These are phyloP conservation scores for Flammula alnicola DNA, from an alignment of 1,284 basidiomycete genomes.

Conservation along the genomic window DNA sequence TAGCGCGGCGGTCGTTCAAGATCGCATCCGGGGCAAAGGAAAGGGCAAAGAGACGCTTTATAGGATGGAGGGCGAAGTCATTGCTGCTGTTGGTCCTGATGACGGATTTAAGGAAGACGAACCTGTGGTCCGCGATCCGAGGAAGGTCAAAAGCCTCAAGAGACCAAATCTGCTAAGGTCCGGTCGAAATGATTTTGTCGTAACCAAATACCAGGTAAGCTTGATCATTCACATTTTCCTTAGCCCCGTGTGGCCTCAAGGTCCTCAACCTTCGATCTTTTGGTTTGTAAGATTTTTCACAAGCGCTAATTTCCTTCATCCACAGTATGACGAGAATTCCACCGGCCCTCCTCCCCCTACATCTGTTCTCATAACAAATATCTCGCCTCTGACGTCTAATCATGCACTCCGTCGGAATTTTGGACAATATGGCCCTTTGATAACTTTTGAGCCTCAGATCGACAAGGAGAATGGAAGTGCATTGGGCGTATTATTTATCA, in stretches of 20 bases:
- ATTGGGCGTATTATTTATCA: conserved; percentile 84
- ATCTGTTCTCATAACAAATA: conserved; percentile 74
- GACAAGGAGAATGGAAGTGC: conserved; percentile 82
- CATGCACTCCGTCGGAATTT: conserved; percentile 74
- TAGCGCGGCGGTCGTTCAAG: conserved; percentile 37
- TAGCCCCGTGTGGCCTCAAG: conserved; percentile 8
- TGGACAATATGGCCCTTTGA: conserved; percentile 66
- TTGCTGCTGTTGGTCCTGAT: conserved; percentile 32
- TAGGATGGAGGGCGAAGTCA: conserved; percentile 61
- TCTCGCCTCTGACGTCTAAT: conserved; percentile 76
- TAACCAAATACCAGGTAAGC: conserved; percentile 64
- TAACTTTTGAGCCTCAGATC: conserved; percentile 79
- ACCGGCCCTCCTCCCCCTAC: conserved; percentile 77
- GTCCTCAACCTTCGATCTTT: conserved; percentile 18
- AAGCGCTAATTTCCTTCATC: neutral
- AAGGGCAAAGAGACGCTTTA: conserved; percentile 64
- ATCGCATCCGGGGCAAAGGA: conserved; percentile 62
- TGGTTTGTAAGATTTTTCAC: neutral
- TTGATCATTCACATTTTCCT: conserved; percentile 15
- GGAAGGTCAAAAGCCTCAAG: conserved; percentile 48
- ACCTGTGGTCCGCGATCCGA: conserved; percentile 57
- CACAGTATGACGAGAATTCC: conserved; percentile 80
- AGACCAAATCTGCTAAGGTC: conserved; percentile 38
- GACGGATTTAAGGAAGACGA: conserved; percentile 44
- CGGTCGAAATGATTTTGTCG: conserved; percentile 49